Evolutionary conservation across 2,329 filamentous ascomycete species (phyloP).

Genomic region (Fusarium haematococcum): DNA sequence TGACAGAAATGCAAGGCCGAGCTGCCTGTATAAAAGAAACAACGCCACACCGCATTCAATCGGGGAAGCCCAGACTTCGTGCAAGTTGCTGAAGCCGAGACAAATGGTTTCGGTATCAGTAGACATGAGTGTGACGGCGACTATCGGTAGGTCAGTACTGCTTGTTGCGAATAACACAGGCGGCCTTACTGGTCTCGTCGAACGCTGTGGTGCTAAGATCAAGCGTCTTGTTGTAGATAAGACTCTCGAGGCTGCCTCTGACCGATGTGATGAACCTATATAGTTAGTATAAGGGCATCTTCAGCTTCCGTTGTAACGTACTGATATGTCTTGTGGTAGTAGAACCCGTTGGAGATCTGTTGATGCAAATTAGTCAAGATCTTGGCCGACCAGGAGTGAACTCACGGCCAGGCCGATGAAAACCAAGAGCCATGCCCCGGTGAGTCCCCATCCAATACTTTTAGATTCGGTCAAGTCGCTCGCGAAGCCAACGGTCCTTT

Average conservation of each 20-base stretch:
- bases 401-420: conserved; percentile 14
- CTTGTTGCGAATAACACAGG: too few relatives aligned
- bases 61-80: conserved; percentile 24
- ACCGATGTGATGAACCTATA: conserved; percentile 9
- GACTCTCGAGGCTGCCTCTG: conserved; percentile 13
- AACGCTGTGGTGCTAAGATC: conserved; percentile 21
- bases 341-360: conserved; percentile 15
- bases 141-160: neutral
- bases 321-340: conserved; percentile 21
- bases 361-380: too few relatives aligned
- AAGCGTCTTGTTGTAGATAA: conserved; percentile 13
- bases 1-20: conserved; percentile 15
- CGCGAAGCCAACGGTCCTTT: conserved; percentile 4
- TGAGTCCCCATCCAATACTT: conserved; percentile 15
- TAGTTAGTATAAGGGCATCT: neutral
- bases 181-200: conserved; percentile 12
- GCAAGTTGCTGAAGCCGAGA: conserved; percentile 6
- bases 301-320: neutral
- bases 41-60: conserved; percentile 20
- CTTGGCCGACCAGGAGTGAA: neutral
- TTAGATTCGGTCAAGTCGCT: conserved; percentile 5
- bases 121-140: conserved; percentile 23
- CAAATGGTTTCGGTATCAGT: conserved; percentile 24
- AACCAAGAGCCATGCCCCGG: conserved; percentile 11
- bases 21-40: conserved; percentile 13